Conservation (phyloP, 2,329 filamentous ascomycete species). For the Colletotrichum sidae region DNA sequence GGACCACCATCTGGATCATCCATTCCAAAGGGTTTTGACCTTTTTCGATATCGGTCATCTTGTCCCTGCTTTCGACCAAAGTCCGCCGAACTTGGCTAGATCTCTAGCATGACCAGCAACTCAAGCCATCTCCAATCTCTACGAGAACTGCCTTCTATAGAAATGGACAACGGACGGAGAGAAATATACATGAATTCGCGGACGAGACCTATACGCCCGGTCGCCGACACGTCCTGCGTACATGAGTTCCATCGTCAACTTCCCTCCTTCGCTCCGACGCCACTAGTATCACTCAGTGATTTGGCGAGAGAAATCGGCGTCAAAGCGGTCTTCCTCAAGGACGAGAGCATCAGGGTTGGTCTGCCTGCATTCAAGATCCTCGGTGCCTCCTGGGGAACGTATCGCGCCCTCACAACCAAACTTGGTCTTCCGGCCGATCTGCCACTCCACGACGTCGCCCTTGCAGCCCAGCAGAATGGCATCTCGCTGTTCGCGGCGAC, state of each 20-base stretch:
- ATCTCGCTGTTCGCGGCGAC: slow-evolving; percentile 72
- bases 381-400: slow-evolving; percentile 80
- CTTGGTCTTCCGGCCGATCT: slow-evolving; percentile 57
- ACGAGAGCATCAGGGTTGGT: slow-evolving; percentile 76
- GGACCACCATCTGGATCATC: no score
- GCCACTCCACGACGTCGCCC: slow-evolving; percentile 56
- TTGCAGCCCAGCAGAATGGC: slow-evolving; percentile 44
- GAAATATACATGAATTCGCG: slow-evolving; percentile 42
- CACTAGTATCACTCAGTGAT: slow-evolving; percentile 60
- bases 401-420: slow-evolving; percentile 63
- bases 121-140: not conserved
- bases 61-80: no score
- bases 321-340: slow-evolving; percentile 72
- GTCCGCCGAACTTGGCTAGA: no score
- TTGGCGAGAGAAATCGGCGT: slow-evolving; percentile 70
- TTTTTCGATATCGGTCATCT: no score
- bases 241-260: slow-evolving; percentile 68
- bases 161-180: slow-evolving; percentile 40
- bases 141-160: not conserved
- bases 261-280: slow-evolving; percentile 67
- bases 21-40: no score
- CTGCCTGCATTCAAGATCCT: slow-evolving; percentile 85
- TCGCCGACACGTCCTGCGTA: slow-evolving; percentile 32
- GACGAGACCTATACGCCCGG: slow-evolving; percentile 29
- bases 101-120: no score